Evolutionary conservation across 179 eudicot genomes (phyloP), one percentile per base, ranked within the genome.

Genomic region (Heliamphora pulchella): DNA sequence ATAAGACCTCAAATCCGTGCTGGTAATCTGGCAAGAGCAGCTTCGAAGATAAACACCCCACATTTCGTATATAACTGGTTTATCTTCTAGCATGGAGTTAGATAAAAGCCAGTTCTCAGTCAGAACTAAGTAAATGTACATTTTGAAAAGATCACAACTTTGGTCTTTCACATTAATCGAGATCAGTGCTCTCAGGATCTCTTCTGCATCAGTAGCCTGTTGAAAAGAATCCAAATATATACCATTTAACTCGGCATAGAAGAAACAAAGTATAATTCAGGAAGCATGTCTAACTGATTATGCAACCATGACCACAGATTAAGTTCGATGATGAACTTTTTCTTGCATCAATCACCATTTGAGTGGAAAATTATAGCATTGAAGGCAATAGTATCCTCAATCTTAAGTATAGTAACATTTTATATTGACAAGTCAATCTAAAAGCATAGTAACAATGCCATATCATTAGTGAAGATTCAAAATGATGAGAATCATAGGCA

Each of bases 1-100:
- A 82, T 83, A 90, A 75, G 91, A 80, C 86, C 98, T 90, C 85
- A 91, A 83, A 87, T 94, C 96, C 1, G 92, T 91, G 84, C 89
- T 93, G 79, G 90, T 79, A 51, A 94, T 93, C 79, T 91, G 96
- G 87, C 88, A 86, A 78, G 93, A 88, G 70, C 91, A 93, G 83
- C 88, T 89, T 17, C 91, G 86, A 48, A 93, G 86, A 80, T 81
- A 87, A 81, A 81, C 76, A 67, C 84, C 83, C 96, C 97, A 92
- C 84, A 86, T 53, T 77, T 87, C 86, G 66, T 55, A 41, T 70
- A 88, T 70, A 0, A 43, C 51, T 71, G 89, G 78, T 55, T 83
- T 81, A 18, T 80, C 81, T 81, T 84, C 80, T 8, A 74, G 7
- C 61, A 8, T n/a, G 44, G 85, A 78, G 72, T 84, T 86, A 79